Conservation (phyloP, 768 basidiomycete genomes). For the Russula earlei region DNA sequence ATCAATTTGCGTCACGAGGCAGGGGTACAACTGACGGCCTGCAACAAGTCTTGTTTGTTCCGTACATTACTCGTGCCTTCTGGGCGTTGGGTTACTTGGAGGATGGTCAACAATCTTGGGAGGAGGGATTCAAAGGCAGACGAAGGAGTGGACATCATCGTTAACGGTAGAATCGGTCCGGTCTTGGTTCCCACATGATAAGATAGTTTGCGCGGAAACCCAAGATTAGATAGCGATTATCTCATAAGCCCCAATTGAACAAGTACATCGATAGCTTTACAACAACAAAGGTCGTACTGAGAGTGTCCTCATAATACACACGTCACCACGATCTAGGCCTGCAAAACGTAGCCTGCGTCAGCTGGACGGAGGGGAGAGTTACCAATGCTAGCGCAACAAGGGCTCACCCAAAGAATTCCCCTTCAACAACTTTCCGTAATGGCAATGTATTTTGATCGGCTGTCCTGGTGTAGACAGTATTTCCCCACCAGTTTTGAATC, state of each 20-base stretch:
- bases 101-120: slow-evolving; percentile 47
- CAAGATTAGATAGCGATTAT: slow-evolving; percentile 11
- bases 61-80: slow-evolving; percentile 47
- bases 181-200: neutral
- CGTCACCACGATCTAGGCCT: slow-evolving; percentile 16
- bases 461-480: slow-evolving; percentile 18
- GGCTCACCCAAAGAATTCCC: slow-evolving; percentile 18
- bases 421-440: slow-evolving; percentile 8
- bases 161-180: neutral
- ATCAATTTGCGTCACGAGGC: no score
- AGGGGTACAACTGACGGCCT: slow-evolving; percentile 38
- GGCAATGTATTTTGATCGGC: slow-evolving; percentile 15
- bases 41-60: slow-evolving; percentile 56
- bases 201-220: neutral
- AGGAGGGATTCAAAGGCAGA: slow-evolving; percentile 47
- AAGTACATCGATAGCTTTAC: slow-evolving; percentile 14
- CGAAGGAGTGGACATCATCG: slow-evolving; percentile 6
- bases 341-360: neutral
- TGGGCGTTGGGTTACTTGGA: slow-evolving; percentile 49
- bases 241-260: neutral
- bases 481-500: slow-evolving; percentile 19
- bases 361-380: neutral
- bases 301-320: slow-evolving; percentile 6
- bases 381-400: neutral
- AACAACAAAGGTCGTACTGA: slow-evolving; percentile 3